Base-by-base conservation (phyloP, 2,329 filamentous ascomycete species). In the Graphium sp. region DNA sequence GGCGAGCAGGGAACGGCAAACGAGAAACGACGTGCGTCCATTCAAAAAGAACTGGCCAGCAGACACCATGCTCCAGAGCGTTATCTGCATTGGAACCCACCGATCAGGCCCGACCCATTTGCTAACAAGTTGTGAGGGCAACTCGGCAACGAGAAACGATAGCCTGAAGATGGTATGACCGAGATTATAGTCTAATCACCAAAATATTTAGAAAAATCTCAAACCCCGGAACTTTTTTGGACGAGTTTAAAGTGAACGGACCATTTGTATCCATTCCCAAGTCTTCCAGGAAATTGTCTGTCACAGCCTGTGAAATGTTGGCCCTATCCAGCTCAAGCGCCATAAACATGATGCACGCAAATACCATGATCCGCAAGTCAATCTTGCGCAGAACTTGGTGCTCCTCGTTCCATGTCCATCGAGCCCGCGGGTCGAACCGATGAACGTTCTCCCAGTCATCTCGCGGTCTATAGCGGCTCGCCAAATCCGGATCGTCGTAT, bases 61-160 rank as follows among this genome's bases (percentile, higher is more conserved):
- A 0, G 66, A 58, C 6, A 71, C 57, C 4, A 68, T 37, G 37
- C 60, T 66, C 65, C 64, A 70, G 4, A 58, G 50, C 5, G 59
- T 46, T 52, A 74, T 67, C 39, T 69, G 65, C 29, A 62, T 47
- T 0, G 68, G 69, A 28, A 73, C 70, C 66, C 65, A 72, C 16
- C 61, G 55, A 35, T 73, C 66, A 1, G 63, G 64, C 0, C 62
- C 68, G 30, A 67, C 43, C 55, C 56, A 68, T 42, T 74, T 68
- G 33, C 52, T 56, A 22, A 74, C 50, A 11, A 76, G 50, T 40
- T 75, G 68, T 0, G 66, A 73, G 0, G 71, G 71, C 1, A 76
- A 50, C 29, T 52, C 48, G 11, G 49, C 46, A 23, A 38, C 37
- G 7, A 51, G 39, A 29, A 51, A 52, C 2, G 41, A 35, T 2